Conservation (phyloP, 805 yeast species). For the Ogataea haglerorum region DNA sequence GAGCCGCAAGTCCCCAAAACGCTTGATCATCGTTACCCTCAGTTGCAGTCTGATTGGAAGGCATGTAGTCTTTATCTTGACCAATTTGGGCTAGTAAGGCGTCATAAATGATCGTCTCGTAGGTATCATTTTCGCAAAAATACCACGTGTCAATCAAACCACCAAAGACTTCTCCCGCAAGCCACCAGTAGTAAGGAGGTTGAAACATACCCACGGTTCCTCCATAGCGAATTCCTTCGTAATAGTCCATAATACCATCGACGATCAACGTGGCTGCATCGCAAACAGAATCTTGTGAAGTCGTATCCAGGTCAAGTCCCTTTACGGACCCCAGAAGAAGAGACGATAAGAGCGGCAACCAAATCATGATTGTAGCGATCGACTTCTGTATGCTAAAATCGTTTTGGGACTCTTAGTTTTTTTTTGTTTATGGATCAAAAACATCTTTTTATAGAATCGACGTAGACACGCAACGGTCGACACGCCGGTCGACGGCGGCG, state of each 20-base stretch:
- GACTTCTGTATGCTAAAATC: not conserved
- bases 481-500: slow-evolving; percentile 10
- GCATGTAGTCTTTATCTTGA: slow-evolving; percentile 63
- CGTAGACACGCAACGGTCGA: slow-evolving; percentile 4
- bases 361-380: not conserved
- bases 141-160: slow-evolving; percentile 69
- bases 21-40: slow-evolving; percentile 96
- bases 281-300: slow-evolving; percentile 28
- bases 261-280: slow-evolving; percentile 59
- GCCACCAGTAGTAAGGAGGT: slow-evolving; percentile 87
- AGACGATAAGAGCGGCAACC: not conserved
- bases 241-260: slow-evolving; percentile 77
- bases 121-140: slow-evolving; percentile 66
- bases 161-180: slow-evolving; percentile 79
- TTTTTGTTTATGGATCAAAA: slow-evolving; percentile 6
- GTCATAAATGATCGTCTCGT: slow-evolving; percentile 49
- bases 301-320: slow-evolving; percentile 15
- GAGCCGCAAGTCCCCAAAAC: slow-evolving; percentile 84
- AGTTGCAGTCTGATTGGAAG: slow-evolving; percentile 74
- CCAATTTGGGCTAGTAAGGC: slow-evolving; percentile 70
- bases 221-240: slow-evolving; percentile 62
- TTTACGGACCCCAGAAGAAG: not conserved
- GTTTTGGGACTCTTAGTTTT: slow-evolving; percentile 1
- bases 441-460: slow-evolving; percentile 7
- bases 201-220: slow-evolving; percentile 71